Conservation (phyloP, 2,329 filamentous ascomycete genomes). For the Aspergillus aculeatinus region DNA sequence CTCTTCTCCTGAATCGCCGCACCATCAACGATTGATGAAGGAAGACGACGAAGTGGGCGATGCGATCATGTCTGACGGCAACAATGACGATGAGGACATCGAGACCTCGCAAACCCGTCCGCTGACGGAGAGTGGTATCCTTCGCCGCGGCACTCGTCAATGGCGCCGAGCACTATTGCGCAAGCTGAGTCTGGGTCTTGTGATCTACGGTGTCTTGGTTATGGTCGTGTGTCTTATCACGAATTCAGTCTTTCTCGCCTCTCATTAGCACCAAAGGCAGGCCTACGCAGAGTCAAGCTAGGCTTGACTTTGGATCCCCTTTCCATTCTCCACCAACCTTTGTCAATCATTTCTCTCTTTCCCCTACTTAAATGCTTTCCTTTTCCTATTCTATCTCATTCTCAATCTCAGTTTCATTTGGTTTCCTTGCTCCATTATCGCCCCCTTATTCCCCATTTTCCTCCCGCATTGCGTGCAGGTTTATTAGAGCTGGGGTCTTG, state of each 20-base stretch:
- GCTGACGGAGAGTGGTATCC: conserved; percentile 58
- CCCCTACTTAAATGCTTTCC: not conserved
- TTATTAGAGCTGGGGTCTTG: conserved; percentile 3
- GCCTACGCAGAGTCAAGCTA: not conserved
- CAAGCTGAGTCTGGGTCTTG: conserved; percentile 70
- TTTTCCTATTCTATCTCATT: not conserved
- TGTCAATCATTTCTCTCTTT: conserved; percentile 1
- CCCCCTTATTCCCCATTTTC: not conserved
- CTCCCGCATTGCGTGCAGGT: not conserved
- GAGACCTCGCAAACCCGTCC: conserved; percentile 40
- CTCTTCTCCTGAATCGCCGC: conserved; percentile 78
- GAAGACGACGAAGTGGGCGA: conserved; percentile 75
- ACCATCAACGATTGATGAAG: conserved; percentile 84
- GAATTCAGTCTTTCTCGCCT: conserved; percentile 75
- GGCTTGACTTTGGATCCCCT: not conserved
- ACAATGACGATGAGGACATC: conserved; percentile 33
- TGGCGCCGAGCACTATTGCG: conserved; percentile 66
- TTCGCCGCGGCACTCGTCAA: conserved; percentile 61
- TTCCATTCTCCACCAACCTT: not conserved
- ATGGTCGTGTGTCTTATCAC: conserved; percentile 86
- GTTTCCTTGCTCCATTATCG: no score
- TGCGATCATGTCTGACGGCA: conserved; percentile 49
- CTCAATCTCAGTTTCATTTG: not conserved
- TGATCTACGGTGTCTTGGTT: conserved; percentile 79
- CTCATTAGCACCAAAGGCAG: conserved; percentile 50